phyloP scores from a whole-genome alignment of 2,329 filamentous ascomycete genomes.

The Fusarium pseudonygamai region DNA sequence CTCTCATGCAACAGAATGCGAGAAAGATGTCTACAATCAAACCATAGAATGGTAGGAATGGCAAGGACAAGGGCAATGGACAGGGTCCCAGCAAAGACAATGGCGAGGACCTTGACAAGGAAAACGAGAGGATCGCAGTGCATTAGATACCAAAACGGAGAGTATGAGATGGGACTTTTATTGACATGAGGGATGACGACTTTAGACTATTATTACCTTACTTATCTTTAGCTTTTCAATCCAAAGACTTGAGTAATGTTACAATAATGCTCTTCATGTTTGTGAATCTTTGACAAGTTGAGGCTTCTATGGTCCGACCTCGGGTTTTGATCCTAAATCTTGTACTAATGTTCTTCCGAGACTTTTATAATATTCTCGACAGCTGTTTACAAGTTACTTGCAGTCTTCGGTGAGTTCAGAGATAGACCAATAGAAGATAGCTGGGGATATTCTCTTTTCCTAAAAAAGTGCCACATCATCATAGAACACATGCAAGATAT shows the following conservation, averaged over 20 bases:
- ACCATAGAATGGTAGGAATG: constrained; percentile 6
- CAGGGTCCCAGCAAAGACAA: background rate
- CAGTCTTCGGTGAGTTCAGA: background rate
- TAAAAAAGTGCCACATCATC: background rate
- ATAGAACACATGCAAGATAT: background rate
- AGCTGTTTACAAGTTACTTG: background rate
- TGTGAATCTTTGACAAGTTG: background rate
- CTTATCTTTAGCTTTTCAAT: background rate
- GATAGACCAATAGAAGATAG: background rate
- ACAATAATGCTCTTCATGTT: background rate
- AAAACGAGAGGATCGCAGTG: background rate
- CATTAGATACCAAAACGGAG: constrained; percentile 27
- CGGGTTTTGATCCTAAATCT: background rate
- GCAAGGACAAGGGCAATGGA: background rate
- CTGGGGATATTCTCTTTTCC: background rate
- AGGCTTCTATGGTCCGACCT: background rate
- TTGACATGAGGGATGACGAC: constrained; percentile 19
- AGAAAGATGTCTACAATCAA: constrained; percentile 54
- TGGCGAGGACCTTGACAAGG: background rate
- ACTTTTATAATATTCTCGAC: background rate
- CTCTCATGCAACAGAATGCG: constrained; percentile 82
- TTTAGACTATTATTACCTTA: background rate
- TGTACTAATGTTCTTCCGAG: background rate
- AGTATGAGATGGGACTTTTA: constrained; percentile 11
- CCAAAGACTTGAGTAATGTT: background rate